These are phyloP conservation scores for Seiridium unicorne DNA, from an alignment of 2,329 filamentous ascomycete genomes.

Conservation along the genomic window DNA sequence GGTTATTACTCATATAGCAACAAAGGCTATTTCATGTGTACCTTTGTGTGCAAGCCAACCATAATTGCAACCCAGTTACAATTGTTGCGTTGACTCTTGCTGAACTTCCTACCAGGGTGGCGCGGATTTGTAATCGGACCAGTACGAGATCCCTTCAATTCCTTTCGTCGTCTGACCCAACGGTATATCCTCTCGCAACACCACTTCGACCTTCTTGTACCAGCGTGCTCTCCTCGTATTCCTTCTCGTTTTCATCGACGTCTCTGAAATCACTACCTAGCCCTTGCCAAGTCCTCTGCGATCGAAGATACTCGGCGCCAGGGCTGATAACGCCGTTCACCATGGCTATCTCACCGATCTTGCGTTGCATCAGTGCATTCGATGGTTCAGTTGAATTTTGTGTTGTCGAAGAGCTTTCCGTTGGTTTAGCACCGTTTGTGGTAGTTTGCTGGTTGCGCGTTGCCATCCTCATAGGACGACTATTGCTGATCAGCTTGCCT, in stretches of 20 bases:
- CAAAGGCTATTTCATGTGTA: too few species aligned
- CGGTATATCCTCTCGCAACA: constrained; percentile 83
- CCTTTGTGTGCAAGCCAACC: too few species aligned
- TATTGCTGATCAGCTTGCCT: constrained; percentile 76
- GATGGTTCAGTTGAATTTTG: constrained; percentile 30
- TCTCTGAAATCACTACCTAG: constrained; percentile 79
- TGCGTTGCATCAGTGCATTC: constrained; percentile 58
- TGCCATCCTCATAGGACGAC: constrained; percentile 67
- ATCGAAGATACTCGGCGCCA: constrained; percentile 81
- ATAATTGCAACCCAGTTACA: too few species aligned
- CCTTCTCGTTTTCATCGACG: constrained; percentile 60
- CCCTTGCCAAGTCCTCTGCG: constrained; percentile 85
- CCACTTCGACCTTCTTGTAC: constrained; percentile 87
- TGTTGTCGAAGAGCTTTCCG: constrained; percentile 16
- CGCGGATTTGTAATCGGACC: too few species aligned
- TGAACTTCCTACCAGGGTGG: too few species aligned
- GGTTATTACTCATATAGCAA: too few species aligned
- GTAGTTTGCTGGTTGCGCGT: constrained; percentile 12
- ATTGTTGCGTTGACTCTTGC: too few species aligned
- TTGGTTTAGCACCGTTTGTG: constrained; percentile 21
- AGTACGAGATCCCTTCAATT: constrained; percentile 14
- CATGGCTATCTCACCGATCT: constrained; percentile 67
- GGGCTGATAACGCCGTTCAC: constrained; percentile 88
- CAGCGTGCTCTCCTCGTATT: constrained; percentile 57
- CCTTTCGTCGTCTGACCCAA: constrained; percentile 55